Evolutionary conservation across 257 asterid species (phyloP).

Genomic region (Fraxinus excelsior): DNA sequence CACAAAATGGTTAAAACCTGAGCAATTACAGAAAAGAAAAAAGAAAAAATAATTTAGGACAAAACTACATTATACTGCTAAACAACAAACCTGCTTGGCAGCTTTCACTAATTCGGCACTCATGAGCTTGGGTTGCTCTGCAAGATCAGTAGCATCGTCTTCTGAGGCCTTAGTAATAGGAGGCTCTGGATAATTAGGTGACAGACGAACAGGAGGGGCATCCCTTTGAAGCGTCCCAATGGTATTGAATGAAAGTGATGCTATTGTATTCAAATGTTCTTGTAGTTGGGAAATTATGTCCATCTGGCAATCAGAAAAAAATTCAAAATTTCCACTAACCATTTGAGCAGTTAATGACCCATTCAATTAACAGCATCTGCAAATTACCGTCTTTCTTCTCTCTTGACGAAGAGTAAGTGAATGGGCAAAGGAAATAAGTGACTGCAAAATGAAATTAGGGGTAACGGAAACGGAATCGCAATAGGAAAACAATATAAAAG

Average conservation of each 20-base stretch:
- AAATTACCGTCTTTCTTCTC: not conserved
- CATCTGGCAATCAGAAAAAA: constrained; percentile 35
- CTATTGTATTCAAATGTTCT: constrained; percentile 74
- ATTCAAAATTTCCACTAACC: not conserved
- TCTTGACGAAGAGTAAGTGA: not conserved
- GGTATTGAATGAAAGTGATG: constrained; percentile 77
- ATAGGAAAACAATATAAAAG: too few relatives aligned
- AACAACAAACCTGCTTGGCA: constrained; percentile 71
- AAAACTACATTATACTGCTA: constrained; percentile 1
- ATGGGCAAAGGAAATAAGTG: not conserved
- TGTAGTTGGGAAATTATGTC: constrained; percentile 87
- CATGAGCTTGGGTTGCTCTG: constrained; percentile 79
- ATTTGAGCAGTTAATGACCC: not conserved
- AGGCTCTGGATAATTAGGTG: constrained; percentile 88
- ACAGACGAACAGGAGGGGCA: constrained; percentile 84
- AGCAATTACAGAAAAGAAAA: not conserved
- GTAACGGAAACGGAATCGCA: not conserved
- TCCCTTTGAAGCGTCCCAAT: constrained; percentile 92
- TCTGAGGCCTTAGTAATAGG: constrained; percentile 54
- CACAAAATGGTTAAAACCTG: not conserved
- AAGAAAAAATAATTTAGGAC: not conserved
- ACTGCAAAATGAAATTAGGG: not conserved
- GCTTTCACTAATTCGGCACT: constrained; percentile 86
- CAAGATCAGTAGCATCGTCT: constrained; percentile 50
- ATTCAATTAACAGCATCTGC: not conserved